A percentile compares a stretch with the other conserved stretches of the same genome.
phyloP scores from a whole-genome alignment of 2,329 filamentous ascomycete genomes.

The Aureobasidium lini region DNA sequence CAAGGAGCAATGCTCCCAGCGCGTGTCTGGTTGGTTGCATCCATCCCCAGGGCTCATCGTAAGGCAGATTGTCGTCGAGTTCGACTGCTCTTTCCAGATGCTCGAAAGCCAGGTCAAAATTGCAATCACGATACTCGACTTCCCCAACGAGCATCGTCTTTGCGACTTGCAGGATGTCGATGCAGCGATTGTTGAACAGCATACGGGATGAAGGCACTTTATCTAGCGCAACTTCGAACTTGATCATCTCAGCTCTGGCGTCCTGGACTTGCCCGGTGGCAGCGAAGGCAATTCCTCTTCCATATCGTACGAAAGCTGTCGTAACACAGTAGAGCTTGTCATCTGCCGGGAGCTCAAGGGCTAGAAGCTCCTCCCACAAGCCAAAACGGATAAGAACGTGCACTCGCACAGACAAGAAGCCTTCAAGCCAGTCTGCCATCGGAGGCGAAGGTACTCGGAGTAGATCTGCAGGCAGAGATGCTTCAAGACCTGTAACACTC shows the following conservation, averaged over 20 bases:
- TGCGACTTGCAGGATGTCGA: constrained; percentile 55
- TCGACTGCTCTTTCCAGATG: constrained; percentile 50
- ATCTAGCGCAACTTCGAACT: constrained; percentile 46
- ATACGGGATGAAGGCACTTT: constrained; percentile 53
- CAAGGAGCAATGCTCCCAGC: constrained; percentile 58
- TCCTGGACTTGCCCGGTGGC: constrained; percentile 48
- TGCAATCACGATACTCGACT: constrained; percentile 58
- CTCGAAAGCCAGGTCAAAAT: constrained; percentile 51
- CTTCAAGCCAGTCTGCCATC: constrained; percentile 75
- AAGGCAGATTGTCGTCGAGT: constrained; percentile 55
- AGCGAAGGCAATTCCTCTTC: constrained; percentile 58
- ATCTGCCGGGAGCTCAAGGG: constrained; percentile 51
- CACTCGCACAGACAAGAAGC: constrained; percentile 58
- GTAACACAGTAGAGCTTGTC: constrained; percentile 58
- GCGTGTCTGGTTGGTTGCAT: constrained; percentile 68
- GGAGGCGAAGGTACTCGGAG: constrained; percentile 49
- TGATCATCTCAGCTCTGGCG: constrained; percentile 37
- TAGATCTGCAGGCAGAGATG: constrained; percentile 54
- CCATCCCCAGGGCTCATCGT: constrained; percentile 71
- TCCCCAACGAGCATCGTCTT: constrained; percentile 64
- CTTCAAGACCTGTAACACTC: constrained; percentile 52
- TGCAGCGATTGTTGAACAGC: constrained; percentile 60
- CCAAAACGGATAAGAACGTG: constrained; percentile 70
- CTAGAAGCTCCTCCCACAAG: constrained; percentile 58
- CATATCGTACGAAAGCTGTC: constrained; percentile 61